Percentiles rank a stretch among this genome's conserved stretches.
phyloP scores from a whole-genome alignment of 495 filamentous ascomycete species.

The Trichoderma asperelloides region DNA sequence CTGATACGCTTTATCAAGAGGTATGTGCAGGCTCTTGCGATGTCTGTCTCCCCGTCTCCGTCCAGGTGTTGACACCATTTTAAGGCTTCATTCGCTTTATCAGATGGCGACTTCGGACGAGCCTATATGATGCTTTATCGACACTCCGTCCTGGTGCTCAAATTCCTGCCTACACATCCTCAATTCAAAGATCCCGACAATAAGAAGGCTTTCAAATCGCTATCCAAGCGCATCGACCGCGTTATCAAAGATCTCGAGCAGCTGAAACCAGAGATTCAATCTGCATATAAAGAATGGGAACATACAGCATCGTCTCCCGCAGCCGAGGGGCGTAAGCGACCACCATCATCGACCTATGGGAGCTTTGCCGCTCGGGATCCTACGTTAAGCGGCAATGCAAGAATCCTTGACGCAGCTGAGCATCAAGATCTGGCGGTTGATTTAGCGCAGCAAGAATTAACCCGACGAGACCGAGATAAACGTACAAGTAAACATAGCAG shows the following conservation, averaged over 20 bases:
- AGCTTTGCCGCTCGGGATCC: constrained; percentile 38
- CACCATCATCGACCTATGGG: constrained; percentile 18
- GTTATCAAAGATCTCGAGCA: constrained; percentile 48
- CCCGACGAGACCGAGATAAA: constrained; percentile 50
- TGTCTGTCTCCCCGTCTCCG: background rate
- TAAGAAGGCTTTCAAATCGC: constrained; percentile 16
- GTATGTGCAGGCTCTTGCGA: constrained; percentile 31
- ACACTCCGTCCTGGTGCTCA: constrained; percentile 62
- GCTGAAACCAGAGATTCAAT: constrained; percentile 35
- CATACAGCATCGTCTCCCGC: constrained; percentile 12
- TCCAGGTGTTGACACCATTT: background rate
- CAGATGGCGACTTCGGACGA: constrained; percentile 76
- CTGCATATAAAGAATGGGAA: constrained; percentile 26
- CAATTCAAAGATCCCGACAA: constrained; percentile 47
- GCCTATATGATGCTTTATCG: constrained; percentile 81
- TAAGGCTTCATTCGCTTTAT: constrained; percentile 58
- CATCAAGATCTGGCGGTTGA: constrained; percentile 70
- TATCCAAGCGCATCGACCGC: constrained; percentile 19
- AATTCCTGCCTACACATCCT: constrained; percentile 54
- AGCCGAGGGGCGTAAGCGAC: constrained; percentile 8
- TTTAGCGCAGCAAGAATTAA: constrained; percentile 65
- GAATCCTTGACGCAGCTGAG: constrained; percentile 55
- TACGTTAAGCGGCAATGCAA: constrained; percentile 32
- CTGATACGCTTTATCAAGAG: constrained; percentile 69
- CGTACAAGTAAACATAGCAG: constrained; percentile 17